Base-by-base conservation (phyloP, 83 land plant genomes). In the Picea engelmannii region DNA sequence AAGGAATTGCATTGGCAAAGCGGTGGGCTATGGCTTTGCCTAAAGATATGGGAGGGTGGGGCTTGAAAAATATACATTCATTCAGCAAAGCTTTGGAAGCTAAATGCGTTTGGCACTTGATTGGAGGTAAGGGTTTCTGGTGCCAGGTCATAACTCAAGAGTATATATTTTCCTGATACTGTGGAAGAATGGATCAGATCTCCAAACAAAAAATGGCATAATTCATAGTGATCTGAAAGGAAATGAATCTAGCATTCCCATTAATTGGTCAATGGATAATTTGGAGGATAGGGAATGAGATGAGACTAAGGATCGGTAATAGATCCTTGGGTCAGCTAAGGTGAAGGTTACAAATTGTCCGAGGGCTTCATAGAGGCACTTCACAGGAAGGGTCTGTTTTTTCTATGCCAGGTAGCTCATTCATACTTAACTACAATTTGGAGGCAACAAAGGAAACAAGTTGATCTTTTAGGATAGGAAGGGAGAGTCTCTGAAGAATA, bases 41-140 rank as follows among this genome's bases (percentile, higher is more conserved):
- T 20, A 65, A 63, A 21, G 67, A 8, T 66, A n/a, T 66, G 12
- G 31, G 68, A 66, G 68, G 68, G 27, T 66, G 31, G 27, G 35
- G 31, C 2, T 21, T 66, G 25, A 66, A 24, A 25, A 66, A 66
- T 11, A 24, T 66, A 0, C 4, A 23, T 12, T 11, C 27, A 8
- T 66, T 66, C n/a, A 23, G 27, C 11, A 66, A 21, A 66, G 68
- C 68, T n/a, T 25, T 66, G 68, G 68, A 31, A 66, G 68, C 68
- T 10, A 66, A 66, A 21, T 23, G 68, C 4, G 25, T 21, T 7
- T 66, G 31, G 68, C 10, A 12, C 10, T 9, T 66, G 12, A 66
- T 66, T 21, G 12, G 13, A 23, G 27, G 13, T 25, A 66, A 21
- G 13, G 27, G 68, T 24, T 3, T 66, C 13, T 24, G 68, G 68